These are phyloP conservation scores for Xylaria bambusicola DNA, from an alignment of 495 filamentous ascomycete species.

Conservation along the genomic window DNA sequence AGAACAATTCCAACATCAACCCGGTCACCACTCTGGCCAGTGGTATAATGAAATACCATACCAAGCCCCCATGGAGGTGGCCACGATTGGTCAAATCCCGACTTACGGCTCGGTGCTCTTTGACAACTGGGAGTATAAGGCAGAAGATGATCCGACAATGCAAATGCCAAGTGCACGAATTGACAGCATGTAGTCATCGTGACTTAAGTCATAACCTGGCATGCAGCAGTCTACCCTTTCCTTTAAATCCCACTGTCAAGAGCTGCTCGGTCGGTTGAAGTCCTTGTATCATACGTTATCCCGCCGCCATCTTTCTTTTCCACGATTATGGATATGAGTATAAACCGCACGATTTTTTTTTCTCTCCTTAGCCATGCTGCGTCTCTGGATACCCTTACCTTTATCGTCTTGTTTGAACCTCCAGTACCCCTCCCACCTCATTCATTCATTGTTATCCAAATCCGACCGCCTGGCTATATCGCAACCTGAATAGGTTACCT, in stretches of 20 bases:
- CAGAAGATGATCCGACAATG: slow-evolving; percentile 46
- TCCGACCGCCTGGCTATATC: background rate
- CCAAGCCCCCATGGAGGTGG: slow-evolving; percentile 46
- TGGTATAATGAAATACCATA: slow-evolving; percentile 49
- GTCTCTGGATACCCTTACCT: background rate
- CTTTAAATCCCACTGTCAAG: background rate
- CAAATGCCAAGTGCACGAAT: slow-evolving; percentile 52
- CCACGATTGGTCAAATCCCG: slow-evolving; percentile 40
- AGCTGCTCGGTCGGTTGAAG: background rate
- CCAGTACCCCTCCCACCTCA: background rate
- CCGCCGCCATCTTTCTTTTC: background rate
- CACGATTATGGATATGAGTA: background rate
- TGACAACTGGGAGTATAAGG: slow-evolving; percentile 45
- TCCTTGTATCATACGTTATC: background rate
- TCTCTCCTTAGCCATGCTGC: background rate
- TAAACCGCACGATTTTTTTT: background rate
- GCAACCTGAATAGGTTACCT: background rate
- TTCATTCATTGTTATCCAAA: background rate
- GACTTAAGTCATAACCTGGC: too few relatives aligned
- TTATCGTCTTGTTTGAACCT: background rate
- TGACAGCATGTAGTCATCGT: slow-evolving; percentile 39
- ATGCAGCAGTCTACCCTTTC: background rate
- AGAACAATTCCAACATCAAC: slow-evolving; percentile 36
- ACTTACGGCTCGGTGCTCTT: slow-evolving; percentile 37
- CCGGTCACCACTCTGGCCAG: slow-evolving; percentile 32